Conservation (phyloP, 2,329 filamentous ascomycete species). For the Monosporascus sp. region DNA sequence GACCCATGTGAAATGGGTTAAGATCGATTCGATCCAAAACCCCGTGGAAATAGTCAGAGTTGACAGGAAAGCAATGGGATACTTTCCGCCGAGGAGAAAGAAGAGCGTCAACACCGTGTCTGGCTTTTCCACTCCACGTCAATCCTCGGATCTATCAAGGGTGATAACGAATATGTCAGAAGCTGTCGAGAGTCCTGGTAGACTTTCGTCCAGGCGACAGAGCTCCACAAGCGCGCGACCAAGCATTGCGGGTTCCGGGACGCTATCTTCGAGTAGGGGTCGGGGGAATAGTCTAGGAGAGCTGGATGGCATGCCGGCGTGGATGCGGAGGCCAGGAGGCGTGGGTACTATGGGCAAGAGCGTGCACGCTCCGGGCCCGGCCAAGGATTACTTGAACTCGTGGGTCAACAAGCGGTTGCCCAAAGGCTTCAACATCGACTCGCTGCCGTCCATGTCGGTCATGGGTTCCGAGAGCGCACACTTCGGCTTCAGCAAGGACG, state of each 20-base stretch:
- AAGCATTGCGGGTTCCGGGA: conserved; percentile 18
- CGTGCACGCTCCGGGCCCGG: conserved; percentile 72
- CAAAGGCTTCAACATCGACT: conserved; percentile 61
- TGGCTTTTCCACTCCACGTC: conserved; percentile 60
- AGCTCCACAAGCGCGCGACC: conserved; percentile 21
- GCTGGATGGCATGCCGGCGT: conserved; percentile 37
- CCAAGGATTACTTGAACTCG: conserved; percentile 76
- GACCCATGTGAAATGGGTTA: conserved; percentile 86
- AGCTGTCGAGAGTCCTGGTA: conserved; percentile 24
- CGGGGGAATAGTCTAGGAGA: conserved; percentile 25
- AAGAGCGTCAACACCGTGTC: conserved; percentile 70
- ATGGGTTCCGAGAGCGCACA: conserved; percentile 56
- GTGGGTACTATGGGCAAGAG: conserved; percentile 75
- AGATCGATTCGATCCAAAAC: conserved; percentile 62
- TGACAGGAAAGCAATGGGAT: conserved; percentile 74
- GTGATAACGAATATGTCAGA: conserved; percentile 23
- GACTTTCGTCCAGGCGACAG: conserved; percentile 25
- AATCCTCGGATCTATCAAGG: conserved; percentile 57
- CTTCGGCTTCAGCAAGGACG: conserved; percentile 45
- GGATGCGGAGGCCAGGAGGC: conserved; percentile 79
- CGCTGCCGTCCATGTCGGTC: conserved; percentile 60
- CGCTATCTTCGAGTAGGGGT: conserved; percentile 22
- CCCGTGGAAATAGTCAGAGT: conserved; percentile 84
- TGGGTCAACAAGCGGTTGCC: conserved; percentile 82
- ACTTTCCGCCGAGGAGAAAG: conserved; percentile 85